phyloP scores from a whole-genome alignment of 805 yeast genomes.

The Suhomyces canberraensis region DNA sequence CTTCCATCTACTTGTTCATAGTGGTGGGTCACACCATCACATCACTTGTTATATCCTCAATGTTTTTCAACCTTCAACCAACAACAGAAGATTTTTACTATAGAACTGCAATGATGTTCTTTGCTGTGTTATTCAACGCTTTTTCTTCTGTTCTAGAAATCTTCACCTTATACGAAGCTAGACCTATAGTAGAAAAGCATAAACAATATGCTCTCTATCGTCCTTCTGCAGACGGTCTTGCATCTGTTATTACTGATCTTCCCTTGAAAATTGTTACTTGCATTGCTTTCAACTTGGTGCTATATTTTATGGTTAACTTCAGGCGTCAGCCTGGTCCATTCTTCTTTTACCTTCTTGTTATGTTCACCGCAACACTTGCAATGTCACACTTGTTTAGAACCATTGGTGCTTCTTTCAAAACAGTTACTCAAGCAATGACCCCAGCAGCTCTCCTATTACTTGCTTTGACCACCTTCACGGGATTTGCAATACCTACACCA shows the following conservation, averaged over 20 bases:
- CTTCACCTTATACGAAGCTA: conserved; percentile 53
- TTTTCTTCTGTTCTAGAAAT: conserved; percentile 60
- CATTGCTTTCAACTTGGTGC: conserved; percentile 29
- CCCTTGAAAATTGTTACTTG: conserved; percentile 52
- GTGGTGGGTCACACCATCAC: conserved; percentile 52
- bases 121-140: conserved; percentile 58
- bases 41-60: conserved; percentile 59
- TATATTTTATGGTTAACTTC: conserved; percentile 27
- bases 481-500: conserved; percentile 56
- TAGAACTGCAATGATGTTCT: conserved; percentile 63
- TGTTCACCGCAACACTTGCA: conserved; percentile 16
- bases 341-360: conserved; percentile 24
- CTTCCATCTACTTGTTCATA: conserved; percentile 50
- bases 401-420: conserved; percentile 15
- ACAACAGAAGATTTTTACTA: conserved; percentile 56
- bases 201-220: conserved; percentile 68
- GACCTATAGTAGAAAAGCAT: conserved; percentile 69
- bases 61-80: conserved; percentile 49
- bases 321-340: conserved; percentile 21
- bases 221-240: conserved; percentile 71
- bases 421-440: conserved; percentile 54
- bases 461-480: conserved; percentile 50
- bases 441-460: conserved; percentile 52
- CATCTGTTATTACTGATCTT: conserved; percentile 56
- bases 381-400: conserved; percentile 38